Base-by-base conservation (phyloP, 371 early-diverging fungal species). In the Mucor mucedo region DNA sequence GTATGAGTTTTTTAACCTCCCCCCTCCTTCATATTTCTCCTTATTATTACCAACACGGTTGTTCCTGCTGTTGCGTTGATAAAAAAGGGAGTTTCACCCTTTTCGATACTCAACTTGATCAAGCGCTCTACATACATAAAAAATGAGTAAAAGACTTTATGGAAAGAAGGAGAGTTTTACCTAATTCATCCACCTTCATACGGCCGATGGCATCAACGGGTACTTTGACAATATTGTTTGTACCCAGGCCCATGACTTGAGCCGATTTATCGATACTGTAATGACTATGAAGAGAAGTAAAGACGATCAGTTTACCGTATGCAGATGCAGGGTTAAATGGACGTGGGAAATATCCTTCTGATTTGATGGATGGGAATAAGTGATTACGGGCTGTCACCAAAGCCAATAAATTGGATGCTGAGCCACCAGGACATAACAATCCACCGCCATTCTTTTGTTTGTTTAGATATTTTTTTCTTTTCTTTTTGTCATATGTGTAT, bases 51-150 rank as follows among this genome's bases (percentile, higher is more conserved):
- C 68, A 94, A 71, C 2, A 95, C 95, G 4, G 95, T 95, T 0
- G 95, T 94, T 29, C 95, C 95, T 16, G 93, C 89, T 1, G 95
- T 95, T 7, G 89, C 89, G 69, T 91, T 91, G 65, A 95, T 86
- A 65, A 93, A 93, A 65, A 93, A 94, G 13, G 95, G 95, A 8
- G 80, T 79, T 38, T 77, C 77, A 30, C 68, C 75, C 11, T 69
- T 65, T 21, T 61, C 72, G 13, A 85, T 65, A 1, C 82, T 74
- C 13, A 69, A 65, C 27, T 71, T 65, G 13, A 93, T 77, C 45
- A 83, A 44, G 5, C 58, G 66, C 49, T 89, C 88, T 84, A 76
- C 54, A 30, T 44, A 52, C 3, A 58, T 27, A 5, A 33, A 14
- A 47, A 45, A 45, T n/a, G 3, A 30, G 30, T 13, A 30, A 50